These are phyloP conservation scores for Salix brachista DNA, from an alignment of 345 rosid genomes.

Conservation along the genomic window DNA sequence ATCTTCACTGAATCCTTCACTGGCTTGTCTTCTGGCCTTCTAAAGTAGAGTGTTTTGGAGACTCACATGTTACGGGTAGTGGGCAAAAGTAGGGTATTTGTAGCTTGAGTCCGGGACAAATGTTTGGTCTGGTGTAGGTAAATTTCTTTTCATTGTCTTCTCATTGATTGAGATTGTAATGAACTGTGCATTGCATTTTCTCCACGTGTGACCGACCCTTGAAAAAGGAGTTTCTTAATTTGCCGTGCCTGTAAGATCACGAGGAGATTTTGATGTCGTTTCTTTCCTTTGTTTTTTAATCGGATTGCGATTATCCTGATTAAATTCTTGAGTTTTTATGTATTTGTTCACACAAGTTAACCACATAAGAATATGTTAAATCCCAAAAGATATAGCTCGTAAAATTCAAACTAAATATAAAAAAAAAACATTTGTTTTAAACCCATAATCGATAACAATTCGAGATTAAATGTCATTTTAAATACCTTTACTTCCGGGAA, in stretches of 20 bases:
- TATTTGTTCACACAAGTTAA: too few species aligned
- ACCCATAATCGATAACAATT: too few species aligned
- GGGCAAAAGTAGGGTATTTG: conserved; percentile 14
- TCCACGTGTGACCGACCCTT: conserved; percentile 31
- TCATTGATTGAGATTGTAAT: background rate
- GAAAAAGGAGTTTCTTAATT: background rate
- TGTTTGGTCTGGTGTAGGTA: conserved; percentile 4
- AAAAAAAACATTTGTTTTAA: too few species aligned
- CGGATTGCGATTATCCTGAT: too few species aligned
- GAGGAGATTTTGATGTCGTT: conserved; percentile 14
- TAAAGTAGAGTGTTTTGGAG: background rate
- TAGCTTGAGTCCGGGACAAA: conserved; percentile 12
- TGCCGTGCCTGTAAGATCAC: conserved; percentile 12
- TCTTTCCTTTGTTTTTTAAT: background rate
- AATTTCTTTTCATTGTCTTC: background rate
- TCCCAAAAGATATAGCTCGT: too few species aligned
- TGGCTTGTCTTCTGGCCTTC: background rate
- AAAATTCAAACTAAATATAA: too few species aligned
- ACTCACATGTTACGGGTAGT: background rate
- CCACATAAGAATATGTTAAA: too few species aligned
- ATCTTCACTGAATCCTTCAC: background rate
- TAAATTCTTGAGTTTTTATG: too few species aligned
- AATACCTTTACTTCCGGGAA: too few species aligned
- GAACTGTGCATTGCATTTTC: background rate
- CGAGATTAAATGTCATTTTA: too few species aligned